Evolutionary conservation across 1,139 yeast genomes (phyloP), one percentile per base, ranked within the genome.

Genomic region (Nakaseomyces bracarensis): DNA sequence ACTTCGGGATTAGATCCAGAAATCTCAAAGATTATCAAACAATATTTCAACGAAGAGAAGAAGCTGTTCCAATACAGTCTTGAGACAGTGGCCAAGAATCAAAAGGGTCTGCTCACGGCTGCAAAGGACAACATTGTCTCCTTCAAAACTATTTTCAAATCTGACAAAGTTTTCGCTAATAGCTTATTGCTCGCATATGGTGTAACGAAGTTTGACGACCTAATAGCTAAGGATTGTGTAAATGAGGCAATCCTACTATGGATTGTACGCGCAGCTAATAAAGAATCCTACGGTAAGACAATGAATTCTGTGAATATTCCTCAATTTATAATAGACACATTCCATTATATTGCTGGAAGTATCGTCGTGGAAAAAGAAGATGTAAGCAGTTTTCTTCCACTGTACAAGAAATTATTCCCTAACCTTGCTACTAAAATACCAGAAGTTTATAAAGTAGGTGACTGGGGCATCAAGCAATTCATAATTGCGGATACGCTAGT

Each of bases 191-290:
- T 78, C 15, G 65, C 74, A 1, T 70, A 79, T 52, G 87, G 86
- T 4, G 70, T 77, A 9, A 60, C 72, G 2, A 66, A 70, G 13
- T 78, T 71, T 51, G 79, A 75, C 9, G 75, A 73, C 31, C 54
- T 81, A 13, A 53, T 72, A 1, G 67, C 68, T 7, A 59, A 63
- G 26, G 68, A 70, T 40, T 67, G 77, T 39, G 67, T 75, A 46
- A 81, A 79, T 49, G 82, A 79, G 51, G 72, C 75, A 4, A 67
- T 83, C 64, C 58, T 80, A 13, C 58, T 82, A 36, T 82, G 80
- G 74, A 65, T 82, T 23, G 74, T 82, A 38, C 67, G 87, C 46
- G 71, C 76, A 45, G 67, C 69, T 44, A 81, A 79, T 54, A 67
- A 66, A 43, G 60, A 65, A 4, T 61, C 61, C 4, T 43, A 44